Conservation (phyloP, 2,329 filamentous ascomycete species). For the Aspergillus luchuensis region DNA sequence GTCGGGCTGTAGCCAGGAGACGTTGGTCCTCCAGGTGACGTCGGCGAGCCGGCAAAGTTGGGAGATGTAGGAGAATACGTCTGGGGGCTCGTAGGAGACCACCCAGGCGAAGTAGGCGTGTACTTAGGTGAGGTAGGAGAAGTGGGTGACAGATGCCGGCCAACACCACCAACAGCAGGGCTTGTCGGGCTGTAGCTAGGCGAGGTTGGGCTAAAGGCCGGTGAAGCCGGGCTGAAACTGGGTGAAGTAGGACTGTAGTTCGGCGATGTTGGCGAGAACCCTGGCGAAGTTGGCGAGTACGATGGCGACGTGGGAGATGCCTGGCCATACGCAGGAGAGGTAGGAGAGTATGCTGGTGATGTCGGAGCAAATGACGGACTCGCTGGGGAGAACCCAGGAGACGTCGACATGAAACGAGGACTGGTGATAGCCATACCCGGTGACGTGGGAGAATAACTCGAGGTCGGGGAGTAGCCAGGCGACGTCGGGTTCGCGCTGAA, state of each 20-base stretch:
- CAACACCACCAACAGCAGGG: conserved; percentile 47
- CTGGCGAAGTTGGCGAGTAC: conserved; percentile 58
- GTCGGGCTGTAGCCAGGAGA: conserved; percentile 49
- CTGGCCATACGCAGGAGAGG: conserved; percentile 69
- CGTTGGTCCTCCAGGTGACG: conserved; percentile 43
- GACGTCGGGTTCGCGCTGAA: conserved; percentile 73
- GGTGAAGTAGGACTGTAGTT: conserved; percentile 64
- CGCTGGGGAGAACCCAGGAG: conserved; percentile 56
- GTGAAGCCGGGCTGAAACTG: conserved; percentile 55
- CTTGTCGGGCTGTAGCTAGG: conserved; percentile 61
- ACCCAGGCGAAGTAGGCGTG: conserved; percentile 58
- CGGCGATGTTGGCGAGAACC: conserved; percentile 60
- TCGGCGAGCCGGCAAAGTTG: conserved; percentile 50
- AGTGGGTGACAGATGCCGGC: conserved; percentile 46
- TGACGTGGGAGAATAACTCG: conserved; percentile 73
- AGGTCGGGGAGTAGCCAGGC: conserved; percentile 65
- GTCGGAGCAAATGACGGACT: conserved; percentile 58
- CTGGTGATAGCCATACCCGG: conserved; percentile 63
- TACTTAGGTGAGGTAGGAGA: conserved; percentile 57
- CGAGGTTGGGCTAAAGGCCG: conserved; percentile 58
- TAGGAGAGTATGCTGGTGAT: conserved; percentile 72
- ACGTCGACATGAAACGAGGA: conserved; percentile 55
- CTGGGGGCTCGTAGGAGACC: conserved; percentile 50
- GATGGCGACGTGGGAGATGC: conserved; percentile 64
- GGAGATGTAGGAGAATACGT: conserved; percentile 54